A percentile compares a stretch with the other conserved stretches of the same genome.
Conservation (phyloP, 2,329 filamentous ascomycete species). For the Zalaria obscura region DNA sequence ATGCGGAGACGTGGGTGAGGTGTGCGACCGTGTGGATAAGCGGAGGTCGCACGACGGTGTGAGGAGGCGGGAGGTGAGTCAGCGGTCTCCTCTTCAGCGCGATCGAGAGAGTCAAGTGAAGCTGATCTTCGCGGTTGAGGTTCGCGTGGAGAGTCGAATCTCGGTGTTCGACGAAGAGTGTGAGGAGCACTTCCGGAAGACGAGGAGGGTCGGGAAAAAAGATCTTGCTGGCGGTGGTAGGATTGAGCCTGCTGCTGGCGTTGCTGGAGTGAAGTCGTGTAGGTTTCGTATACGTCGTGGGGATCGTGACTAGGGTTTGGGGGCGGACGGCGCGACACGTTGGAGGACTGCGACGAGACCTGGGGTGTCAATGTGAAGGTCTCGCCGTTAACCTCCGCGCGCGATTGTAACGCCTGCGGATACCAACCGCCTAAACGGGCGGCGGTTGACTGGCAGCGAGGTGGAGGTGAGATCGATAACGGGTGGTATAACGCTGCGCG, state of each 20-base stretch:
- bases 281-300: conserved; percentile 37
- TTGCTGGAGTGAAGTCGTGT: conserved; percentile 28
- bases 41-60: conserved; percentile 16
- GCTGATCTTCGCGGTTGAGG: conserved; percentile 23
- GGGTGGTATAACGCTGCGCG: neutral
- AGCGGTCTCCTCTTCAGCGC: conserved; percentile 10
- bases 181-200: conserved; percentile 35
- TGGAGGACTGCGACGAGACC: conserved; percentile 2
- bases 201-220: conserved; percentile 34
- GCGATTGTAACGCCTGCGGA: neutral
- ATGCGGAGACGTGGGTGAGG: conserved; percentile 50
- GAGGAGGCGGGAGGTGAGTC: conserved; percentile 16
- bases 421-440: neutral
- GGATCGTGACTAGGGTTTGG: conserved; percentile 36
- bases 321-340: conserved; percentile 5
- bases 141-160: conserved; percentile 30
- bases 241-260: conserved; percentile 30
- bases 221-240: conserved; percentile 12
- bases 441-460: neutral
- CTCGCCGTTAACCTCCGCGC: neutral
- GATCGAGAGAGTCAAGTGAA: conserved; percentile 28
- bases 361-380: conserved; percentile 4
- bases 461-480: neutral
- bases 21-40: conserved; percentile 17
- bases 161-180: conserved; percentile 39